phyloP scores from a whole-genome alignment of 495 filamentous ascomycete genomes.

The Chaetomidium leptoderma region DNA sequence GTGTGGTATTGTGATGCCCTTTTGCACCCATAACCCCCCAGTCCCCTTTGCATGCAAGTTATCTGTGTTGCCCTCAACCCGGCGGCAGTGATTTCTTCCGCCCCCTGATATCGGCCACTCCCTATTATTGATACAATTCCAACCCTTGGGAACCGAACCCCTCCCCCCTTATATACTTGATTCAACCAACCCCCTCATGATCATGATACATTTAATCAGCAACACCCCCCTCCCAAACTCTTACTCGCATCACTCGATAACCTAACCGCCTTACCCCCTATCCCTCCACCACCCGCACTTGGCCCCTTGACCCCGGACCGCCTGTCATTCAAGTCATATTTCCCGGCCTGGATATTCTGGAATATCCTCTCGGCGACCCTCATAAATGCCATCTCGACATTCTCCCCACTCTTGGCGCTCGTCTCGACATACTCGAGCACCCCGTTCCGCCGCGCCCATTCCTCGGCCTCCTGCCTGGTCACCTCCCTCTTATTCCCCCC shows the following conservation, averaged over 20 bases:
- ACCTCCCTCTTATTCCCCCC: conserved; percentile 54
- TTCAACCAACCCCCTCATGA: background rate
- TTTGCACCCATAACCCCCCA: background rate
- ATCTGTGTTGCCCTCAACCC: background rate
- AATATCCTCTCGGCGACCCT: conserved; percentile 91
- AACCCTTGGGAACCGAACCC: no score
- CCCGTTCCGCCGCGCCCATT: conserved; percentile 78
- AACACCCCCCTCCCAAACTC: conserved; percentile 15
- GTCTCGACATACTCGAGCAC: conserved; percentile 92
- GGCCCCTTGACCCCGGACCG: conserved; percentile 81
- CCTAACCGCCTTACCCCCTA: conserved; percentile 46
- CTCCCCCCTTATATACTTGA: background rate
- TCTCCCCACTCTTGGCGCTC: conserved; percentile 88
- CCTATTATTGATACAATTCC: conserved; percentile 4
- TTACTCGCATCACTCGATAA: conserved; percentile 26
- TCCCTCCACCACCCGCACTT: conserved; percentile 18
- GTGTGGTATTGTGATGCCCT: background rate
- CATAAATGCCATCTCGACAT: conserved; percentile 88
- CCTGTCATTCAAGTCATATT: conserved; percentile 90
- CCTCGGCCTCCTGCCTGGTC: conserved; percentile 70
- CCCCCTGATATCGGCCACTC: no score
- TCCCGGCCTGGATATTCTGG: conserved; percentile 88
- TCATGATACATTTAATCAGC: conserved; percentile 9
- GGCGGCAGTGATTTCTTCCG: background rate
- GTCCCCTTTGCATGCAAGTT: background rate